Conservation (phyloP, 2,329 filamentous ascomycete genomes). For the Colletotrichum tropicale region DNA sequence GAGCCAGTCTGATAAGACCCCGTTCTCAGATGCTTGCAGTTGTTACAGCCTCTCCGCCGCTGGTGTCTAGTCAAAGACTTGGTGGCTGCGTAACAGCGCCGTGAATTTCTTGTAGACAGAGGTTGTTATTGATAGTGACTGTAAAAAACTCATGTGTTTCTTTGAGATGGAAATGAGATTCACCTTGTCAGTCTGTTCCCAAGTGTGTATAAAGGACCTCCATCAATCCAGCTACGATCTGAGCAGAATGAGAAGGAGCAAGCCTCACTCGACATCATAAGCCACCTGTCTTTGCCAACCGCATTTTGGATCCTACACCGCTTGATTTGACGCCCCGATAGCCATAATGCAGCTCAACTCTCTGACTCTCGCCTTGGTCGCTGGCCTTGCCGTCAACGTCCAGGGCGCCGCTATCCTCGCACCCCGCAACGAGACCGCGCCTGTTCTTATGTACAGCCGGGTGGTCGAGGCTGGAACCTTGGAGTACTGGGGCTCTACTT, state of each 20-base stretch:
- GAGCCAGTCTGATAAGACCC: neutral
- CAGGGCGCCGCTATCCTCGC: neutral
- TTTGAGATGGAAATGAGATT: neutral
- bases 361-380: neutral
- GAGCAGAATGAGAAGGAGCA: neutral
- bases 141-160: rapidly evolving
- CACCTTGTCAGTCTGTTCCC: neutral
- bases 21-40: neutral
- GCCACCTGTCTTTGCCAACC: neutral
- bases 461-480: neutral
- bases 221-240: neutral
- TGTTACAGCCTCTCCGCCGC: neutral
- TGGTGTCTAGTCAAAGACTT: neutral
- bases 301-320: neutral
- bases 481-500: neutral
- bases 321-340: neutral
- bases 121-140: neutral
- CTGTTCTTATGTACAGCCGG: neutral
- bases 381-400: neutral
- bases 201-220: neutral
- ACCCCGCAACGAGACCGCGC: neutral
- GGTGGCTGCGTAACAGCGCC: neutral
- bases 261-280: neutral
- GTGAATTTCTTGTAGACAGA: neutral
- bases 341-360: neutral